Evolutionary conservation across 2,329 filamentous ascomycete genomes (phyloP).

Genomic region (Lasiodiplodia hormozganensis): DNA sequence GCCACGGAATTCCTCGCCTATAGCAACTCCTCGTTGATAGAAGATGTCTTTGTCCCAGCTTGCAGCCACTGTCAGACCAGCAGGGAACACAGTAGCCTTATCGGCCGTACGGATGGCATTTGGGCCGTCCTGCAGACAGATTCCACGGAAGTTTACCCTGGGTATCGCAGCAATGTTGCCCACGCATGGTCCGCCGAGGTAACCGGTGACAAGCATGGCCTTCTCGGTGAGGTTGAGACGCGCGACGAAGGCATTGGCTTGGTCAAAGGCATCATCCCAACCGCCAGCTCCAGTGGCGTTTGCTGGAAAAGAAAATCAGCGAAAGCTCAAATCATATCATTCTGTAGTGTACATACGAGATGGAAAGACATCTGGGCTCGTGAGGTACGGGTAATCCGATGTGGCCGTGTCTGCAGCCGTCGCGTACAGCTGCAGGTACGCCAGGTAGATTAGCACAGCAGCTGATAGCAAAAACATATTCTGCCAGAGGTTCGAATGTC

Average conservation of each 20-base stretch:
- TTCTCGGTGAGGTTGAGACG: conserved; percentile 48
- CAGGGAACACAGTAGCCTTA: conserved; percentile 45
- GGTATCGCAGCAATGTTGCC: conserved; percentile 46
- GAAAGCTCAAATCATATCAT: neutral
- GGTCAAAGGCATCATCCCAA: conserved; percentile 45
- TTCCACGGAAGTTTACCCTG: conserved; percentile 46
- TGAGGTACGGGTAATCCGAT: neutral
- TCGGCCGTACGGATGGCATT: conserved; percentile 31
- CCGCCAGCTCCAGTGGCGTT: conserved; percentile 34
- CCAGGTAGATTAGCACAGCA: too few relatives aligned
- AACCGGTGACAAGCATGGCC: conserved; percentile 42
- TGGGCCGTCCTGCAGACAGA: conserved; percentile 50
- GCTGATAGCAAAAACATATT: too few relatives aligned
- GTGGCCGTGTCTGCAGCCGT: too few relatives aligned
- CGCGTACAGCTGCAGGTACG: too few relatives aligned
- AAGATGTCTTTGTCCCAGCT: conserved; percentile 48
- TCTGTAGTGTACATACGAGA: neutral
- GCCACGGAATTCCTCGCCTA: conserved; percentile 41
- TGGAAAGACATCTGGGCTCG: neutral
- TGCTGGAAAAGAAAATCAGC: neutral
- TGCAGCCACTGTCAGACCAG: conserved; percentile 45
- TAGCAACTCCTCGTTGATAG: conserved; percentile 40
- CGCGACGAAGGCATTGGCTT: conserved; percentile 44
- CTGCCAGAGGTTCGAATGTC: too few relatives aligned
- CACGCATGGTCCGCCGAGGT: conserved; percentile 32